These are phyloP conservation scores for Mucor plumbeus DNA, from an alignment of 371 early-diverging fungal genomes.

Conservation along the genomic window DNA sequence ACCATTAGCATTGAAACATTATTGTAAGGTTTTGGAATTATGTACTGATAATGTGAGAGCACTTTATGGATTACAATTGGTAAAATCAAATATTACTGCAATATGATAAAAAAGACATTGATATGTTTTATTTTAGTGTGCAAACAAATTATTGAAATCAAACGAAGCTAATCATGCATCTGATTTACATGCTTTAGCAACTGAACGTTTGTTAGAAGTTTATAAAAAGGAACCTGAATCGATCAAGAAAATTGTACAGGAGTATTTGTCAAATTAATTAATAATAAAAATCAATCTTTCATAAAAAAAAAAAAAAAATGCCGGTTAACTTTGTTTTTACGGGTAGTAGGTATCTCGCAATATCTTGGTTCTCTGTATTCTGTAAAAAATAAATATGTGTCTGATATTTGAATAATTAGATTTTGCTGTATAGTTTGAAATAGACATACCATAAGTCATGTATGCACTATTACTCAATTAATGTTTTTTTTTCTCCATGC, in stretches of 20 bases:
- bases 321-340: too few relatives aligned
- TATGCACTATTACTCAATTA: too few relatives aligned
- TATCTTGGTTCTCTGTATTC: too few relatives aligned
- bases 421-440: too few relatives aligned
- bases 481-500: too few relatives aligned
- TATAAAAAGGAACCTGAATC: conserved; percentile 33
- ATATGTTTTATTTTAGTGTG: conserved; percentile 27
- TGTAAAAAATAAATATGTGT: too few relatives aligned
- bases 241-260: conserved; percentile 33
- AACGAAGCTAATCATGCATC: conserved; percentile 48
- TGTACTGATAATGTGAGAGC: conserved; percentile 77
- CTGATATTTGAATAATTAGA: too few relatives aligned
- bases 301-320: too few relatives aligned
- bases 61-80: conserved; percentile 77
- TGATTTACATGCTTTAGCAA: conserved; percentile 65
- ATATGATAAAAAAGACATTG: not conserved
- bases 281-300: not conserved
- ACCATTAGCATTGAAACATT: conserved; percentile 73
- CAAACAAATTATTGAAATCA: conserved; percentile 45
- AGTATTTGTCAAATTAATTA: conserved; percentile 31
- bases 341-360: too few relatives aligned
- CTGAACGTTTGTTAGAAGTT: conserved; percentile 64
- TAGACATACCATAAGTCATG: too few relatives aligned
- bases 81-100: conserved; percentile 26
- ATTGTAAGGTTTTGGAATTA: conserved; percentile 76